phyloP scores from a whole-genome alignment of 257 asterid species.

The Fraxinus americana region DNA sequence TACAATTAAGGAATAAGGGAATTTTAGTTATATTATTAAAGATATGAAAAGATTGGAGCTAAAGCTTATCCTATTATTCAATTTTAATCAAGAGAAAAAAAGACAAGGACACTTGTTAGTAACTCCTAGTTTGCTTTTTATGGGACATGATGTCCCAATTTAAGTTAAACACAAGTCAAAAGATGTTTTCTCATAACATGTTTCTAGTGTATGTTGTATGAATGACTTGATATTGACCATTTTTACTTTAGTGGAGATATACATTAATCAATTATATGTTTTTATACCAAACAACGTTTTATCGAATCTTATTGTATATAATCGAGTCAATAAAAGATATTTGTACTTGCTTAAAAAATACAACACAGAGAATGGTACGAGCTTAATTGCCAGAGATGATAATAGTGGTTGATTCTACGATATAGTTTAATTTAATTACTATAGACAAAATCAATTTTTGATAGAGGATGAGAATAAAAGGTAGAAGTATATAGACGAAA shows the following conservation, averaged over 20 bases:
- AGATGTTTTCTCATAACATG: not conserved
- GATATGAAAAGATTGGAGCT: conserved; percentile 17
- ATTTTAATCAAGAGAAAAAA: conserved; percentile 33
- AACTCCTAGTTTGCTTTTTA: not conserved
- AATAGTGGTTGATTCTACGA: not conserved
- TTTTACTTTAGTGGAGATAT: no score
- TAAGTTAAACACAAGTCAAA: not conserved
- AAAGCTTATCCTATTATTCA: conserved; percentile 37
- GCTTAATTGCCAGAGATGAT: no score
- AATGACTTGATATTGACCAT: no score
- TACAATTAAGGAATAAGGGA: conserved; percentile 21
- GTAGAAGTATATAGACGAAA: not conserved
- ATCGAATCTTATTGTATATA: not conserved
- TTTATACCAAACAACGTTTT: no score
- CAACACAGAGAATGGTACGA: not conserved
- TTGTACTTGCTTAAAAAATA: not conserved
- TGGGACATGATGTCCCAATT: not conserved
- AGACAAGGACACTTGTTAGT: conserved; percentile 25
- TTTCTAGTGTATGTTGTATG: not conserved
- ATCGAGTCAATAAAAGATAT: not conserved
- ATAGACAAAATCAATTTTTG: not conserved
- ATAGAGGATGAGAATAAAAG: not conserved
- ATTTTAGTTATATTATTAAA: conserved; percentile 20
- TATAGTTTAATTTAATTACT: no score
- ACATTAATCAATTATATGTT: no score